Percentiles rank a stretch among this genome's conserved stretches.
phyloP scores from a whole-genome alignment of 73 alveolate genomes.

The Paramecium pentaurelia region DNA sequence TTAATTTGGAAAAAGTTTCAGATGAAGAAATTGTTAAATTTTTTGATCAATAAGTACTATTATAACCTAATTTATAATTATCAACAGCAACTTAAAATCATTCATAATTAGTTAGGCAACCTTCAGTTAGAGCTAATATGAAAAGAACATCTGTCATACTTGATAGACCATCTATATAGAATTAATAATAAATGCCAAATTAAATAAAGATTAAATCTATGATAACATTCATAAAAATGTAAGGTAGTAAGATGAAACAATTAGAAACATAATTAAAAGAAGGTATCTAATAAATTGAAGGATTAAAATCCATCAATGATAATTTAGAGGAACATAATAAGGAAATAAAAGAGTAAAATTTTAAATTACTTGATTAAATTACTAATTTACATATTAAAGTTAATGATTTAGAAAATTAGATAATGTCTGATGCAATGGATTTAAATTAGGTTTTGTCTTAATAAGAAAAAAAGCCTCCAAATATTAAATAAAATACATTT shows the following conservation, averaged over 20 bases:
- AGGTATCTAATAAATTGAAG: background rate
- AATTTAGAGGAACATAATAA: background rate
- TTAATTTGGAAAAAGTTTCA: background rate
- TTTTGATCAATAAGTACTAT: background rate
- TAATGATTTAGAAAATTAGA: background rate
- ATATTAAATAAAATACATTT: background rate
- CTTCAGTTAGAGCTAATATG: background rate
- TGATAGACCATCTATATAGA: background rate
- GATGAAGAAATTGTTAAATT: background rate
- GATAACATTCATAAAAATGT: background rate
- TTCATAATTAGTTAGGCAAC: background rate
- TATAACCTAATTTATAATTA: background rate
- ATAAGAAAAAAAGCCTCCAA: background rate
- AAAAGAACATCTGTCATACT: background rate
- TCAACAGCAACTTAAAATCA: background rate
- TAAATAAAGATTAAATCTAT: background rate
- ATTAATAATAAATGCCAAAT: background rate
- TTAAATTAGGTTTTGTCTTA: background rate
- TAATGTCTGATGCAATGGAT: constrained; percentile 11
- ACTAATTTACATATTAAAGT: background rate
- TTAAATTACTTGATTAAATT: background rate
- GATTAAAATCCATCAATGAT: background rate
- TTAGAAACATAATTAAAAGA: background rate
- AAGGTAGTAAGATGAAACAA: background rate
- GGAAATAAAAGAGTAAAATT: background rate